phyloP scores from a whole-genome alignment of 2,329 filamentous ascomycete species.

The Fusarium buxicola region DNA sequence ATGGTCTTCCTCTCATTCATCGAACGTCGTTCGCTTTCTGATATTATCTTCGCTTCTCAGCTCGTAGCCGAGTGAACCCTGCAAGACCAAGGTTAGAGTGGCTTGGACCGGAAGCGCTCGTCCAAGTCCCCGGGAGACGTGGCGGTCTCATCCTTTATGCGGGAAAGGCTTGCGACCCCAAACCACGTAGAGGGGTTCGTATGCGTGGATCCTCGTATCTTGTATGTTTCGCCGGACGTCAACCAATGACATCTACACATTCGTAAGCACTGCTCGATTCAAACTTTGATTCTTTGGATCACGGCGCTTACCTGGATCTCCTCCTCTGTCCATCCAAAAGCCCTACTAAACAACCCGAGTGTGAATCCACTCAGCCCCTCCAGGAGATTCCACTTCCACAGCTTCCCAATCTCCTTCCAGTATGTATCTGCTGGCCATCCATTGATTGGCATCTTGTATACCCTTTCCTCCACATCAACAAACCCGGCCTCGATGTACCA shows the following conservation, averaged over 20 bases:
- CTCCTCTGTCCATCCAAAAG: conserved; percentile 3
- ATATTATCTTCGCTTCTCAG: background rate
- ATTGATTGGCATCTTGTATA: conserved; percentile 4
- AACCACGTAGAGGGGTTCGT: conserved; percentile 4
- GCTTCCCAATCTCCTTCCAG: conserved; percentile 1
- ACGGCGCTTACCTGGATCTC: conserved; percentile 4
- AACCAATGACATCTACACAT: background rate
- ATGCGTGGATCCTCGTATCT: conserved; percentile 4
- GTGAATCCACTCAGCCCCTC: conserved; percentile 4
- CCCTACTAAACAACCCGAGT: background rate
- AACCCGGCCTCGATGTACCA: conserved; percentile 3
- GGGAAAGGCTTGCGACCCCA: conserved; percentile 1
- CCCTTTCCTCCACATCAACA: conserved; percentile 3
- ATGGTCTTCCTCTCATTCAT: background rate
- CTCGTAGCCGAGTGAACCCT: background rate
- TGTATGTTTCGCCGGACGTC: background rate
- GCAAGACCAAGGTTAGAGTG: background rate
- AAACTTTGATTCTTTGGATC: background rate
- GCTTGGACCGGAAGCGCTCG: background rate
- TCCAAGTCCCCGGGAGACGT: background rate
- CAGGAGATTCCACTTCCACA: conserved; percentile 1
- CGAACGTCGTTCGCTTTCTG: background rate
- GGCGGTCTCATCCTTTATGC: no score
- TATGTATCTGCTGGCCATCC: conserved; percentile 3
- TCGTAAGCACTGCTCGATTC: background rate